A percentile compares a stretch with the other conserved stretches of the same genome.
These are phyloP conservation scores for Podospora fimiseda DNA, from an alignment of 495 filamentous ascomycete species.

Conservation along the genomic window DNA sequence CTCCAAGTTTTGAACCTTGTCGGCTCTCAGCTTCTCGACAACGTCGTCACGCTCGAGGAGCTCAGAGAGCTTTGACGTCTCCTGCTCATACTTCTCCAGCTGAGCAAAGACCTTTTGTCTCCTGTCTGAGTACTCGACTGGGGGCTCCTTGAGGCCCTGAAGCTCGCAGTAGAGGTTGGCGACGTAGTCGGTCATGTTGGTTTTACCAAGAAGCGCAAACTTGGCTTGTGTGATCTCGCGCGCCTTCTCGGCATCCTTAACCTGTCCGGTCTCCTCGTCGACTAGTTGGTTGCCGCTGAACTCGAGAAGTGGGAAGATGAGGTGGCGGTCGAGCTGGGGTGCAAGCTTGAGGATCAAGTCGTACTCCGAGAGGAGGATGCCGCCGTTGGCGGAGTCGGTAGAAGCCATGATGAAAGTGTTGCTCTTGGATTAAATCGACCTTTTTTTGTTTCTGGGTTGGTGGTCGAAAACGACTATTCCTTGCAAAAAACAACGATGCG, in stretches of 20 bases:
- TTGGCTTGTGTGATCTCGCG: conserved; percentile 73
- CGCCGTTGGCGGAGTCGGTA: conserved; percentile 46
- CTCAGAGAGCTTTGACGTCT: conserved; percentile 77
- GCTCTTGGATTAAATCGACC: background rate
- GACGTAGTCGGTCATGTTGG: conserved; percentile 97
- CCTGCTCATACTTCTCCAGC: conserved; percentile 72
- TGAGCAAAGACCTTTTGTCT: conserved; percentile 79
- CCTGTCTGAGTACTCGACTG: conserved; percentile 79
- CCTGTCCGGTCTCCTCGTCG: conserved; percentile 49
- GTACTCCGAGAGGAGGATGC: conserved; percentile 51
- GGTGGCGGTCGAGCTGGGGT: conserved; percentile 87
- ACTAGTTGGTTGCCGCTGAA: conserved; percentile 54
- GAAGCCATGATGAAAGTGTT: conserved; percentile 21
- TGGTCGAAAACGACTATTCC: background rate
- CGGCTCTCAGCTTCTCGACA: conserved; percentile 76
- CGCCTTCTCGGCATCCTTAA: conserved; percentile 49
- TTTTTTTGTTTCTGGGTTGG: background rate
- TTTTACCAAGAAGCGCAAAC: conserved; percentile 86
- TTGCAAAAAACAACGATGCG: background rate
- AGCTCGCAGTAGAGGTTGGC: conserved; percentile 82
- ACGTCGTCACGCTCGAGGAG: conserved; percentile 82
- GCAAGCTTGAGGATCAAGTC: conserved; percentile 84
- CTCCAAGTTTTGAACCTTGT: conserved; percentile 95
- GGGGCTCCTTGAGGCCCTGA: conserved; percentile 67
- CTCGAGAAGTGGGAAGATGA: conserved; percentile 90